Evolutionary conservation across 2,329 filamentous ascomycete species (phyloP).

Genomic region (Aspergillus fijiensis): DNA sequence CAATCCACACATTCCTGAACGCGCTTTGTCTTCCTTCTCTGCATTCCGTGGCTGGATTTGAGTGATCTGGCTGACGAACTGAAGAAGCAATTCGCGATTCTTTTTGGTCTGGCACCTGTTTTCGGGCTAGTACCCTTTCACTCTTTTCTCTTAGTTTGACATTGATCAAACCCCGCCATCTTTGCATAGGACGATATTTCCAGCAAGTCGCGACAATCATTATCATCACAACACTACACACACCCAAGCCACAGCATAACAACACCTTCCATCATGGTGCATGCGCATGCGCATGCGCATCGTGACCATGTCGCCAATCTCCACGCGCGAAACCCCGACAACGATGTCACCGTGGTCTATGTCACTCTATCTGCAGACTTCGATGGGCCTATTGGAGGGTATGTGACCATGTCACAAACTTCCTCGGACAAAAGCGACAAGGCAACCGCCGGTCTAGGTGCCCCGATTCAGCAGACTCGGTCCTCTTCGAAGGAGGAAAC

Average conservation of each 20-base stretch:
- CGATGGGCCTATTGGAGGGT: conserved; percentile 50
- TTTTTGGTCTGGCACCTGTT: background rate
- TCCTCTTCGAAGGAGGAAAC: conserved; percentile 12
- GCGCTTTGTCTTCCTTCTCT: conserved; percentile 18
- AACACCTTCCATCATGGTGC: conserved; percentile 26
- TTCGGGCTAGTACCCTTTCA: background rate
- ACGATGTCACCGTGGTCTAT: conserved; percentile 45
- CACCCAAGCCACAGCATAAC: background rate
- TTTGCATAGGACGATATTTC: background rate
- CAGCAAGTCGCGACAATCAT: too few relatives aligned
- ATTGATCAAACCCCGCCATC: background rate
- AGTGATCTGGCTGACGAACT: background rate
- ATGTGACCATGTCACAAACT: conserved; percentile 37
- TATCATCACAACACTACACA: background rate
- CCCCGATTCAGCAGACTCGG: conserved; percentile 24
- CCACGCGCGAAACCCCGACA: conserved; percentile 19
- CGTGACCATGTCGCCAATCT: conserved; percentile 27
- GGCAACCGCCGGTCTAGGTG: conserved; percentile 29
- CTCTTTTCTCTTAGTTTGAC: background rate
- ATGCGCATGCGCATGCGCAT: conserved; percentile 35
- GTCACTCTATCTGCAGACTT: conserved; percentile 56
- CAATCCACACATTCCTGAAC: conserved; percentile 22
- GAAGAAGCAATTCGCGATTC: background rate
- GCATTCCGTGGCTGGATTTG: conserved; percentile 10
- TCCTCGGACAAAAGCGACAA: conserved; percentile 12